phyloP scores from a whole-genome alignment of 257 asterid species.

The Anisodus tanguticus region DNA sequence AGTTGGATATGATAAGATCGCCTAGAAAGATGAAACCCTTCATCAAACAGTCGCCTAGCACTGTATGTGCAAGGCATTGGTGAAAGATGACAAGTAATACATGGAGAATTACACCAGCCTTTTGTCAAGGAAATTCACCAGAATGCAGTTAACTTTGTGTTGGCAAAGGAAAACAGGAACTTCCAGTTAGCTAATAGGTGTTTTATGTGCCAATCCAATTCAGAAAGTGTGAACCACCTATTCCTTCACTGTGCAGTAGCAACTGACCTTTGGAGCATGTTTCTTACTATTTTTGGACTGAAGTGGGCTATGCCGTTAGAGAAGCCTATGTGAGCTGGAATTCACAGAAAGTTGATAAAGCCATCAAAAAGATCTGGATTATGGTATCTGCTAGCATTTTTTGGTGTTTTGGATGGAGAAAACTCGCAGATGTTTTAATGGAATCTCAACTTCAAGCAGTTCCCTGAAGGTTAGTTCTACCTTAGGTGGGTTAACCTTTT shows the following conservation, averaged over 20 bases:
- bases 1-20: not conserved
- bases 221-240: not conserved
- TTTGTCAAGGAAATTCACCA: not conserved
- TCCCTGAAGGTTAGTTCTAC: not conserved
- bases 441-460: not conserved
- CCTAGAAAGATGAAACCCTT: constrained; percentile 7
- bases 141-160: not conserved
- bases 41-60: not conserved
- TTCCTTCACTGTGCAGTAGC: not conserved
- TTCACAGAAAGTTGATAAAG: constrained; percentile 1
- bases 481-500: constrained; percentile 5
- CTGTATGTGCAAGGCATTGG: not conserved
- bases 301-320: not conserved
- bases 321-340: not conserved
- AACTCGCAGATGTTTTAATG: not conserved
- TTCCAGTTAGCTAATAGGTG: not conserved
- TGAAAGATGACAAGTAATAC: constrained; percentile 4
- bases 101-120: not conserved
- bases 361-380: not conserved
- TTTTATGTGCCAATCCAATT: constrained; percentile 15
- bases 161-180: constrained; percentile 20
- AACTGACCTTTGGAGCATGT: not conserved
- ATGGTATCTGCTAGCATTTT: not conserved
- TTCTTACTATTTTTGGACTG: not conserved
- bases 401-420: not conserved